phyloP scores from a whole-genome alignment of 2,329 filamentous ascomycete genomes.

The Coniochaeta sp. region DNA sequence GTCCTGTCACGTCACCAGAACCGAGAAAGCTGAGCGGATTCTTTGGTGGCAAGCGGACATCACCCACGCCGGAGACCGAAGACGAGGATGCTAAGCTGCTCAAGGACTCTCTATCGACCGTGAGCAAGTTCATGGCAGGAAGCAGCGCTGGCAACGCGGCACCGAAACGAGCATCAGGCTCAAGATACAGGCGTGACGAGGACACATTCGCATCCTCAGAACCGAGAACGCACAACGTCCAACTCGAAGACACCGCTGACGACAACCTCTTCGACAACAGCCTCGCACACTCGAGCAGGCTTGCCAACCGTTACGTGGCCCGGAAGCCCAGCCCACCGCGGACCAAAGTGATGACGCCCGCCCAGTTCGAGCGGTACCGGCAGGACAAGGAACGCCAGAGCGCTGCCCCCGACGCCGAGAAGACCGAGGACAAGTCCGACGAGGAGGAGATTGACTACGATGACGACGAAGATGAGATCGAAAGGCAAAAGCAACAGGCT shows the following conservation, averaged over 20 bases:
- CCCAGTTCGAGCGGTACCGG: slow-evolving; percentile 76
- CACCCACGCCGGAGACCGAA: slow-evolving; percentile 25
- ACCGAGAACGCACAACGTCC: slow-evolving; percentile 11
- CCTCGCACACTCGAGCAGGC: slow-evolving; percentile 27
- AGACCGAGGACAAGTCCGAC: slow-evolving; percentile 38
- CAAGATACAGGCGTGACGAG: slow-evolving; percentile 32
- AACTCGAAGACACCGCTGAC: slow-evolving; percentile 28
- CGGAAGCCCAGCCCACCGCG: slow-evolving; percentile 33
- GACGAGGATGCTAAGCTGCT: slow-evolving; percentile 48
- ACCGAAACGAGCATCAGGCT: slow-evolving; percentile 11
- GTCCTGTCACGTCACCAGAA: slow-evolving; percentile 15
- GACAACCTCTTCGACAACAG: slow-evolving; percentile 51
- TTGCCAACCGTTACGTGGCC: slow-evolving; percentile 26
- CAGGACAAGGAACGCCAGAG: slow-evolving; percentile 61
- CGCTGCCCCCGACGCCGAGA: slow-evolving; percentile 28
- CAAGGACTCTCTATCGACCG: slow-evolving; percentile 43
- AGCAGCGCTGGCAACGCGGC: slow-evolving; percentile 11
- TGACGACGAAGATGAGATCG: slow-evolving; percentile 71
- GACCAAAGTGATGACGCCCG: slow-evolving; percentile 84
- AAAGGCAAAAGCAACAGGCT: slow-evolving; percentile 65
- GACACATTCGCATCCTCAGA: slow-evolving; percentile 19
- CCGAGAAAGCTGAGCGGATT: slow-evolving; percentile 21
- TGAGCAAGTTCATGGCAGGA: slow-evolving; percentile 35
- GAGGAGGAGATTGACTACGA: slow-evolving; percentile 60
- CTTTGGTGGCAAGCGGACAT: slow-evolving; percentile 17